phyloP scores from a whole-genome alignment of 2,329 filamentous ascomycete species.

The Trichoderma atrobrunneum region DNA sequence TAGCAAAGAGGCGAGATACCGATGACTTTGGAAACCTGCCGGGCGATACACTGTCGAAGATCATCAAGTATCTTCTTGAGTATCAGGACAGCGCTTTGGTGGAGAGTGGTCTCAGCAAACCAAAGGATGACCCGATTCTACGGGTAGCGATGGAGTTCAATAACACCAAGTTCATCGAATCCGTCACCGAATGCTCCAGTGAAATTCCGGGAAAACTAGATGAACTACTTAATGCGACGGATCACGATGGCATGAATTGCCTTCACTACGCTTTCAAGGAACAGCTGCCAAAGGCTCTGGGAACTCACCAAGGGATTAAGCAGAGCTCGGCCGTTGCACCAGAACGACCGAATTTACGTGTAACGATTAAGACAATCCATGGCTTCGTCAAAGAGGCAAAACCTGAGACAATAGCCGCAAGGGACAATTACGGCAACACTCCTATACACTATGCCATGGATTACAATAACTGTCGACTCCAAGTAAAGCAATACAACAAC shows the following conservation, averaged over 20 bases:
- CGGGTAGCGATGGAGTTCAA: not conserved
- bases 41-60: not conserved
- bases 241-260: not conserved
- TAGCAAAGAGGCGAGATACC: not conserved
- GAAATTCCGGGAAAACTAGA: not conserved
- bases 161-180: not conserved
- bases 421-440: not conserved
- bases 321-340: not conserved
- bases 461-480: not conserved
- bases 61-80: not conserved
- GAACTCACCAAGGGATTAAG: not conserved
- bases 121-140: not conserved
- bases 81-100: not conserved
- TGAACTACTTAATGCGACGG: not conserved
- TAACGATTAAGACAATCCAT: not conserved
- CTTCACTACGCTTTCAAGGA: not conserved
- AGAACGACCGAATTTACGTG: not conserved
- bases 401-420: not conserved
- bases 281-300: not conserved
- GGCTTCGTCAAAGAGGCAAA: not conserved
- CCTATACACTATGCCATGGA: not conserved
- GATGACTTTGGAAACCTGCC: not conserved
- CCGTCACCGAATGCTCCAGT: not conserved
- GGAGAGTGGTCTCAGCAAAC: not conserved
- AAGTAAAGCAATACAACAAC: not conserved